Conservation (phyloP, 1,139 yeast genomes). For the Geotrichum aggregatum region DNA sequence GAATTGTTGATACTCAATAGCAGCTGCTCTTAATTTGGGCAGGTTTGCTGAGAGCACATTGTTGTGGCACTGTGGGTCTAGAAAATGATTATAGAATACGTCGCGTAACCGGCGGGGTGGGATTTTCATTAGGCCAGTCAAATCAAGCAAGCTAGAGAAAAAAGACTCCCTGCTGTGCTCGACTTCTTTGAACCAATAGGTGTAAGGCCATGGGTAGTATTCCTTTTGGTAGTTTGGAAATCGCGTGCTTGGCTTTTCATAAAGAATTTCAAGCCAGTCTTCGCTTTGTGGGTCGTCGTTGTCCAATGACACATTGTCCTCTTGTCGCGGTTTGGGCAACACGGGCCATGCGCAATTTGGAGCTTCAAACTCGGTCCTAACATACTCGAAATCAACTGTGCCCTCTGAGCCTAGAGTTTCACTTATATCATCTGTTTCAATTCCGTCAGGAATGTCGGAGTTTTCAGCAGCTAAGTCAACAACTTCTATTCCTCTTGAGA, state of each 20-base stretch:
- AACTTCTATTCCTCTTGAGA: too few relatives aligned
- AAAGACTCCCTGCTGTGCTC: constrained; percentile 6
- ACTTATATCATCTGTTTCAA: too few relatives aligned
- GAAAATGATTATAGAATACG: background rate
- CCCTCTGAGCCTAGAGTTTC: too few relatives aligned
- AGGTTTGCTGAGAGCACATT: constrained; percentile 1
- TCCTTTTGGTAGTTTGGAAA: background rate
- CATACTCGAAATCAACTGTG: too few relatives aligned
- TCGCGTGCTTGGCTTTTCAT: constrained; percentile 1
- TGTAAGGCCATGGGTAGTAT: constrained; percentile 11
- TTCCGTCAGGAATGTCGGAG: too few relatives aligned
- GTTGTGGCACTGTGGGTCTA: background rate
- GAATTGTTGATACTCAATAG: background rate
- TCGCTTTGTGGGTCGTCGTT: background rate
- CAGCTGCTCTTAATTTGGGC: background rate
- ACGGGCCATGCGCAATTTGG: background rate
- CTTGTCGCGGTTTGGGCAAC: background rate
- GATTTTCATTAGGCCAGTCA: background rate
- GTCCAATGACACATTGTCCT: too few relatives aligned
- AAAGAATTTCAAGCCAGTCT: background rate
- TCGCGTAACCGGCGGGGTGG: background rate
- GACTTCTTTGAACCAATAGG: constrained; percentile 2
- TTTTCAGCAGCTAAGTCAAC: too few relatives aligned
- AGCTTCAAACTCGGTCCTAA: too few relatives aligned
- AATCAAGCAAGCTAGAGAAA: background rate